phyloP scores from a whole-genome alignment of 2,329 filamentous ascomycete species.

The Pseudophaeomoniella oleicola region DNA sequence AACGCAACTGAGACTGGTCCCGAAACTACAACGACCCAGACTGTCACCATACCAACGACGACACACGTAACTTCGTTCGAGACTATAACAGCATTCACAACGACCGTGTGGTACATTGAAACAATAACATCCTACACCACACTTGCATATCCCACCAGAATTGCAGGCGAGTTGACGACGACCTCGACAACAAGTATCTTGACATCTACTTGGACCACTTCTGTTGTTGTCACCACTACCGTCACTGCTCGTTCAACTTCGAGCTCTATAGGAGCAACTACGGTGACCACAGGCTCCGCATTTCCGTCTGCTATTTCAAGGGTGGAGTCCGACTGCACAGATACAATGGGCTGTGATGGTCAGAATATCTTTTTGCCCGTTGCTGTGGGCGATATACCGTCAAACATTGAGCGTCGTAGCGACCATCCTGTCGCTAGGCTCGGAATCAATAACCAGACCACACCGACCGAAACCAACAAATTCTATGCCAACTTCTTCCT shows the following conservation, averaged over 20 bases:
- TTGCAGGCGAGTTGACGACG: slow-evolving; percentile 6
- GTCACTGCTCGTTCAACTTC: slow-evolving; percentile 8
- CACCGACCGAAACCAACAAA: slow-evolving; percentile 31
- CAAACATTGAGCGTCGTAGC: slow-evolving; percentile 20
- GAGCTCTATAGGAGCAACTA: slow-evolving; percentile 8
- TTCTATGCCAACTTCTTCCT: slow-evolving; percentile 74
- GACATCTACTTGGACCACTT: slow-evolving; percentile 8
- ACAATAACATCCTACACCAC: slow-evolving; percentile 9
- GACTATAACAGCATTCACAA: slow-evolving; percentile 8
- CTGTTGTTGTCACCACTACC: slow-evolving; percentile 9
- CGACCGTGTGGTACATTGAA: slow-evolving; percentile 9
- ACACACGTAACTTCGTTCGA: slow-evolving; percentile 10
- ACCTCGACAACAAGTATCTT: slow-evolving; percentile 11
- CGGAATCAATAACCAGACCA: slow-evolving; percentile 14
- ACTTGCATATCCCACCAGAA: slow-evolving; percentile 8
- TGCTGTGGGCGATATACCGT: slow-evolving; percentile 21
- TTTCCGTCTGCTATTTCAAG: slow-evolving; percentile 6
- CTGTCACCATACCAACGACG: slow-evolving; percentile 11
- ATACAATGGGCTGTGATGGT: slow-evolving; percentile 10
- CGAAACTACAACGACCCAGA: slow-evolving; percentile 9
- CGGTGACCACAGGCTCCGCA: slow-evolving; percentile 7
- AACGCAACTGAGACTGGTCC: slow-evolving; percentile 8
- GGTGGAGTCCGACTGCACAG: slow-evolving; percentile 7
- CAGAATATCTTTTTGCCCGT: slow-evolving; percentile 29
- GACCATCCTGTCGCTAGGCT: slow-evolving; percentile 28